Base-by-base conservation (phyloP, 2,329 filamentous ascomycete species). In the Plectosphaerella cucumerina region DNA sequence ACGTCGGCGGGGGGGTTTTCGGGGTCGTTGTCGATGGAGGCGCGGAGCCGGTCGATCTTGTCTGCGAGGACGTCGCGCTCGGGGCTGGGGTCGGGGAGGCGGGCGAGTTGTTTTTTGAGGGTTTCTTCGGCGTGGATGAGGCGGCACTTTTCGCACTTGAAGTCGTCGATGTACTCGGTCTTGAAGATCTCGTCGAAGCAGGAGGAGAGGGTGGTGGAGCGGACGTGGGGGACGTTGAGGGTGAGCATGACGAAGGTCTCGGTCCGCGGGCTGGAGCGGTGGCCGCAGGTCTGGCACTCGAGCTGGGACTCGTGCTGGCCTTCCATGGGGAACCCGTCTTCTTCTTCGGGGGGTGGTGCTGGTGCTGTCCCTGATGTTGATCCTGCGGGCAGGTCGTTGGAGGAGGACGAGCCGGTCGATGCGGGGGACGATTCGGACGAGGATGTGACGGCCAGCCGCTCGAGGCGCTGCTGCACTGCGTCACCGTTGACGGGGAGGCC, bases 151-250 rank as follows among this genome's bases (percentile, higher is more conserved):
- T 97, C 94, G 71, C 94, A 99, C 59, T 89, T 92, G 75, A 95
- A 99, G 65, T 96, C 94, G 56, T 97, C 93, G 58, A 99, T 97
- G 65, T 91, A 87, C 68, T 99, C 94, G 1, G 90, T 90, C 70
- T 96, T 96, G 59, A 99, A 86, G 69, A 97, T 86, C 39, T 89
- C 89, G 62, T 99, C 94, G 60, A 99, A 94, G 68, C 94, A 99
- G 9, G 85, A 78, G 63, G 87, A 91, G 15, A 99, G 77, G 0
- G 90, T 87, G 1, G 92, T 92, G 2, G 89, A 87, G 47, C 79
- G 84, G 55, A 86, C 82, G 65, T 94, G 89, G 0, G 94, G 94
- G 4, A 99, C 94, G 61, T 91, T 90, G 49, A 99, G 74, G 1
- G 93, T 97, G 56, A 99, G 72, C 18, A 92, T 95, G 67, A 95